Conservation (phyloP, 495 filamentous ascomycete species). For the Penicillium bovifimosum region DNA sequence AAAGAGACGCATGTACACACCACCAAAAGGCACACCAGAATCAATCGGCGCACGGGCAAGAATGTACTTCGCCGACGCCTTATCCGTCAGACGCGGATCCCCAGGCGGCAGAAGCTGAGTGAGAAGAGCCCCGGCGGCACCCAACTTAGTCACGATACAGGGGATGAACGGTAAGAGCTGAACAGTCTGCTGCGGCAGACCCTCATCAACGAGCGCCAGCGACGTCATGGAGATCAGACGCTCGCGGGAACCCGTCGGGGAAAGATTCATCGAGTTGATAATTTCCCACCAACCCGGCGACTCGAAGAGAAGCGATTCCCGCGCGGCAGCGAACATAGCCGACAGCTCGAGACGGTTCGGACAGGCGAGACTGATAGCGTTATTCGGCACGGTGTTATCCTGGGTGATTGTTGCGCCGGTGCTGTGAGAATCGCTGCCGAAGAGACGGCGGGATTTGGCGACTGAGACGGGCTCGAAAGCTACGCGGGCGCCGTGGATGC, state of each 20-base stretch:
- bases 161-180: slow-evolving; percentile 87
- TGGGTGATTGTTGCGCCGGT: slow-evolving; percentile 24
- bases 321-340: slow-evolving; percentile 65
- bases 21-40: slow-evolving; percentile 56
- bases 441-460: slow-evolving; percentile 67
- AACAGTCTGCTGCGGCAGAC: slow-evolving; percentile 74
- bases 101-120: slow-evolving; percentile 60
- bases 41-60: slow-evolving; percentile 47
- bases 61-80: slow-evolving; percentile 60
- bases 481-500: slow-evolving; percentile 48
- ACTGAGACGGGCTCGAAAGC: slow-evolving; percentile 89
- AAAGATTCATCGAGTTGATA: slow-evolving; percentile 67
- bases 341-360: slow-evolving; percentile 79
- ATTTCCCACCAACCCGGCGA: slow-evolving; percentile 63
- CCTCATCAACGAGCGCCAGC: slow-evolving; percentile 61
- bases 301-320: slow-evolving; percentile 59
- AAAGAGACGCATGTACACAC: slow-evolving; percentile 81
- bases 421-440: slow-evolving; percentile 34
- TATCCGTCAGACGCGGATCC: slow-evolving; percentile 57
- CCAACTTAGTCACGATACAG: slow-evolving; percentile 78
- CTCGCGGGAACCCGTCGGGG: slow-evolving; percentile 53
- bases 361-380: slow-evolving; percentile 62
- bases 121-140: slow-evolving; percentile 70
- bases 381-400: slow-evolving; percentile 50
- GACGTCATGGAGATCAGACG: slow-evolving; percentile 58